Evolutionary conservation across 306 rosid species (phyloP).

Genomic region (Psophocarpus tetragonolobus): DNA sequence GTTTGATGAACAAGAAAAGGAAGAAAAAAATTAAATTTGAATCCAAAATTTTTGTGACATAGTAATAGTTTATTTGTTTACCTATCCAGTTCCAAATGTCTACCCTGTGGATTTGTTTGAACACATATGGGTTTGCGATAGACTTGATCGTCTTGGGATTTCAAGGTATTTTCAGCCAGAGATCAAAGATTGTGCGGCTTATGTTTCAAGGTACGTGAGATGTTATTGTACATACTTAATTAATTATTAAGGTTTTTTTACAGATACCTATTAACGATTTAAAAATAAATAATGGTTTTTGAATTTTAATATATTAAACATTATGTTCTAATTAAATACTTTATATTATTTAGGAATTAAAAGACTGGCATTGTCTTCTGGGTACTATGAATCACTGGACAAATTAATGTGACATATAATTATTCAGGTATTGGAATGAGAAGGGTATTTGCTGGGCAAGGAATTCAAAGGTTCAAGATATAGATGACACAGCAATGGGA

Average conservation of each 20-base stretch:
- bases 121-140: constrained; percentile 69
- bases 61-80: neutral
- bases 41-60: neutral
- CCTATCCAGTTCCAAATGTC: constrained; percentile 66
- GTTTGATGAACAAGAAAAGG: neutral
- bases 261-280: neutral
- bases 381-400: neutral
- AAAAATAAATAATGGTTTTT: neutral
- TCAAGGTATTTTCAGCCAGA: constrained; percentile 61
- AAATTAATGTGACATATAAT: neutral
- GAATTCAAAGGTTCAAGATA: constrained; percentile 66
- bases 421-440: constrained; percentile 67
- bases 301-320: neutral
- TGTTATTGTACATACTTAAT: neutral
- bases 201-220: constrained; percentile 51
- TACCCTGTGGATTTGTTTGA: constrained; percentile 87
- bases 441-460: constrained; percentile 92
- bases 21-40: neutral
- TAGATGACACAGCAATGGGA: constrained; percentile 93
- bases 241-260: too few relatives aligned
- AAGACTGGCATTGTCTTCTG: neutral
- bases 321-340: neutral
- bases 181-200: constrained; percentile 50
- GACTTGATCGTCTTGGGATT: constrained; percentile 73
- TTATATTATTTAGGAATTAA: neutral